Base-by-base conservation (phyloP, 768 basidiomycete genomes). In the Rubroboletus pulcherrimus region DNA sequence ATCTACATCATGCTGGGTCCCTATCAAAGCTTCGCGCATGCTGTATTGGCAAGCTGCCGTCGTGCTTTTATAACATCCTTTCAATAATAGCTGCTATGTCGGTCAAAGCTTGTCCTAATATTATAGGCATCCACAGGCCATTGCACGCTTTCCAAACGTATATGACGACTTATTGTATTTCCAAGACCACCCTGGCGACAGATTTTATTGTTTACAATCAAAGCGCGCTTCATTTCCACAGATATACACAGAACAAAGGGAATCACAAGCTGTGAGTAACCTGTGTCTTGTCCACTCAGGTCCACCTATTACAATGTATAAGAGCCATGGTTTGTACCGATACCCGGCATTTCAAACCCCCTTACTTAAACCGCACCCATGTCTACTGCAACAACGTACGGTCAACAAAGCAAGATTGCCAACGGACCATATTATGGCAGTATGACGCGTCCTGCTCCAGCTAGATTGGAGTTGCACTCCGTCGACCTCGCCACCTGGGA, bases 401-500 rank as follows among this genome's bases (percentile, higher is more conserved):
- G n/a, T 43, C 51, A 51, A 29, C 54, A 37, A 30, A 49, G 30
- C 40, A 37, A 57, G 35, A 50, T 57, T 39, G 42, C 42, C 47
- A 35, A 39, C 26, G 19, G 37, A 39, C 37, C 3, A 24, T n/a
- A 9, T 38, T 14, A 38, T 26, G 8, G 24, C 17, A n/a, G 10
- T 11, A 34, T 21, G n/a, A n/a, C 26, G n/a, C 49, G 26, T 14
- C 21, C 34, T 1, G 5, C 39, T 26, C 44, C 54, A 24, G 46
- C 47, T 5, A 43, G 11, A 19, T 7, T 59, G 21, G 53, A 62
- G 31, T 34, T 70, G 17, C 44, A 46, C 31, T 19, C 59, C 19
- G 71, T 71, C 30, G 59, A 71, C 53, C 63, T 71, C 15, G 9
- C 57, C 29, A 59, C 61, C 12, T 70, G 66, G 64, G 57, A 71